phyloP scores from a whole-genome alignment of 352 stramenopile genomes.

The Phytophthora europaea region DNA sequence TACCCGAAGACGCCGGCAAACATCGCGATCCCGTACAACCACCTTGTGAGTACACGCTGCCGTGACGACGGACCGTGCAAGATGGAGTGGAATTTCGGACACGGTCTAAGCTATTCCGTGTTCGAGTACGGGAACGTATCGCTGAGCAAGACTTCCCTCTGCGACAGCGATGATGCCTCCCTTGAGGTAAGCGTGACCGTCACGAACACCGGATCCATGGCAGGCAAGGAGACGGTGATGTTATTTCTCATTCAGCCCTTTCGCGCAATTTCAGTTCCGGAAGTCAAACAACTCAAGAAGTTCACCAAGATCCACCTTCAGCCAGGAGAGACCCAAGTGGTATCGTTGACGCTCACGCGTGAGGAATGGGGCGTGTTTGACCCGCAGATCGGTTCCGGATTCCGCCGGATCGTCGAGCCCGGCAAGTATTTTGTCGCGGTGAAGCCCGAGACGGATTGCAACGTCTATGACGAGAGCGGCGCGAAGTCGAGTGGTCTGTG shows the following conservation, averaged over 20 bases:
- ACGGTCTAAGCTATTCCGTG: slow-evolving; percentile 73
- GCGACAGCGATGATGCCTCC: slow-evolving; percentile 25
- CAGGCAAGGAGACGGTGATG: slow-evolving; percentile 84
- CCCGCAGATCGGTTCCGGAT: slow-evolving; percentile 67
- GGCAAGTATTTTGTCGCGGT: slow-evolving; percentile 76
- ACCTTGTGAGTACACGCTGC: slow-evolving; percentile 60
- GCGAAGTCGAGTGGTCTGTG: slow-evolving; percentile 49
- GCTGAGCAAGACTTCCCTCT: slow-evolving; percentile 50
- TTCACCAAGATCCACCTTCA: slow-evolving; percentile 80
- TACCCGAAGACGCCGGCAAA: slow-evolving; percentile 78
- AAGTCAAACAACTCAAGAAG: slow-evolving; percentile 84
- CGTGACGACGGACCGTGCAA: slow-evolving; percentile 48
- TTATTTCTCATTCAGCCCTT: slow-evolving; percentile 82
- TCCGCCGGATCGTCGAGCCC: slow-evolving; percentile 60
- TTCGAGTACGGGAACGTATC: slow-evolving; percentile 63
- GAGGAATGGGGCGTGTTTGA: slow-evolving; percentile 71
- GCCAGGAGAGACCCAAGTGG: slow-evolving; percentile 46
- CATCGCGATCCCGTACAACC: slow-evolving; percentile 79
- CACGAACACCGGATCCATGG: slow-evolving; percentile 65
- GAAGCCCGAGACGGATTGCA: slow-evolving; percentile 79
- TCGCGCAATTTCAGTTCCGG: slow-evolving; percentile 68
- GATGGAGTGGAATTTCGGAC: slow-evolving; percentile 76
- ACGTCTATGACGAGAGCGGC: slow-evolving; percentile 54
- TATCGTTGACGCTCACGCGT: slow-evolving; percentile 54
- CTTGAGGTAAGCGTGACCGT: slow-evolving; percentile 67